phyloP scores from a whole-genome alignment of 257 asterid genomes.

The Capsicum rhomboideum region DNA sequence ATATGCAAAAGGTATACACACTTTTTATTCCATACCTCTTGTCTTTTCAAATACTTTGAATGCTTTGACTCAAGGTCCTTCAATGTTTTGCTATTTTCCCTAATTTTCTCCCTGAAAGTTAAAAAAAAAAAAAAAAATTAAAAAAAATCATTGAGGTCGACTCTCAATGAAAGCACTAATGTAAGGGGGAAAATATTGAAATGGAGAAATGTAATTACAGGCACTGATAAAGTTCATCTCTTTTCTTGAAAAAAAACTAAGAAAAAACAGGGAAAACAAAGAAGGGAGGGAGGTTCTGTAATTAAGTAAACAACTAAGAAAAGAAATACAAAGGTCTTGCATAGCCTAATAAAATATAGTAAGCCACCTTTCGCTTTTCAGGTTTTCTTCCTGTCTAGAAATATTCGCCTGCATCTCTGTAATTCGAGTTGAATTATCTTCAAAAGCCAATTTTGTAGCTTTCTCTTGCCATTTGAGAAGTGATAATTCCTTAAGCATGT shows the following conservation, averaged over 20 bases:
- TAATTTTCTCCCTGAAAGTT: conserved; percentile 65
- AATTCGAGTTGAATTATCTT: conserved; percentile 48
- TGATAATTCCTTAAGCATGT: conserved; percentile 87
- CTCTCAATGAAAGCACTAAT: not conserved
- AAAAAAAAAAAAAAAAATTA: not conserved
- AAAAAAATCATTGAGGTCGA: not conserved
- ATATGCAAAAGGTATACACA: not conserved
- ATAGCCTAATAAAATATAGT: not conserved
- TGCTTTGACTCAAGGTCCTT: conserved; percentile 80
- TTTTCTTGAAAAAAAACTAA: not conserved
- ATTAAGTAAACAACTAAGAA: not conserved
- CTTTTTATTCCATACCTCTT: conserved; percentile 48
- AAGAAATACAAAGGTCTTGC: not conserved
- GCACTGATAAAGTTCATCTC: not conserved
- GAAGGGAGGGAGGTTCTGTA: not conserved
- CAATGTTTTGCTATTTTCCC: conserved; percentile 45
- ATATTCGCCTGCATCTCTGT: conserved; percentile 52
- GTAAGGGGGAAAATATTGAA: not conserved
- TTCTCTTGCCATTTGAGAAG: conserved; percentile 91
- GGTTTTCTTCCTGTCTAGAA: conserved; percentile 54
- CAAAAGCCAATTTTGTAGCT: conserved; percentile 72
- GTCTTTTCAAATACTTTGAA: conserved; percentile 53
- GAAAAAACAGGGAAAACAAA: not conserved
- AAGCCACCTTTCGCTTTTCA: conserved; percentile 64
- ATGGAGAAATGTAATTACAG: not conserved